Evolutionary conservation across 495 filamentous ascomycete species (phyloP), one percentile per base, ranked within the genome.

Genomic region (Halenospora varia): DNA sequence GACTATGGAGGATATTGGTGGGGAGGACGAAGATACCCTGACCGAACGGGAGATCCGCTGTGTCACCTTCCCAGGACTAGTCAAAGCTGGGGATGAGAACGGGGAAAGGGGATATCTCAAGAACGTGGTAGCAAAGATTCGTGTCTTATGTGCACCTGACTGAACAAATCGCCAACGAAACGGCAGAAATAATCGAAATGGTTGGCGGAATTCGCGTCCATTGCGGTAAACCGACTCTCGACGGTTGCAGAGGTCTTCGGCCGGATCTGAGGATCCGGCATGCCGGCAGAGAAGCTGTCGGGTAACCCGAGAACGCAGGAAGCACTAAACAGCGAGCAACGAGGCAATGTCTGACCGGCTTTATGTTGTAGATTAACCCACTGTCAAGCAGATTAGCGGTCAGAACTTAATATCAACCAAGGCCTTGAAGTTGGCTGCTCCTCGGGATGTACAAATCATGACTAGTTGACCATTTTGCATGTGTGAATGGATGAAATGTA

Each of bases 1-100:
- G 51, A 76, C 62, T 2, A 84, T 84, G 80, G 78, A 82, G 53
- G 79, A 82, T 62, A 75, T 82, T 44, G 76, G 78, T 29, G 80
- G 77, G 22, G 80, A 82, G 56, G 77, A 81, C 49, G 81, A 82
- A 55, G 78, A 82, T 50, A 74, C 77, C 18, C 69, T 70, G 53
- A 73, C 73, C 62, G 73, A 79, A 50, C 48, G 63, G 19, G 57
- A 64, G 48, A 62, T 69, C 40, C 41, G 54, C 18, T 71, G 67
- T 48, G 63, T 69, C 10, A 76, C 77, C 0, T 82, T 82, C 54
- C 79, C 79, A 8, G 79, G 76, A 18, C 73, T 82, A 18, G 68
- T 78, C 42, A 82, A 84, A 64, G 65, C 65, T 8, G 81, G 80
- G 18, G 80, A 82, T 66, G 81, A 80, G 68, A 78, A 72, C 53